phyloP scores from a whole-genome alignment of 2,329 filamentous ascomycete species.

The Fusarium mangiferae region DNA sequence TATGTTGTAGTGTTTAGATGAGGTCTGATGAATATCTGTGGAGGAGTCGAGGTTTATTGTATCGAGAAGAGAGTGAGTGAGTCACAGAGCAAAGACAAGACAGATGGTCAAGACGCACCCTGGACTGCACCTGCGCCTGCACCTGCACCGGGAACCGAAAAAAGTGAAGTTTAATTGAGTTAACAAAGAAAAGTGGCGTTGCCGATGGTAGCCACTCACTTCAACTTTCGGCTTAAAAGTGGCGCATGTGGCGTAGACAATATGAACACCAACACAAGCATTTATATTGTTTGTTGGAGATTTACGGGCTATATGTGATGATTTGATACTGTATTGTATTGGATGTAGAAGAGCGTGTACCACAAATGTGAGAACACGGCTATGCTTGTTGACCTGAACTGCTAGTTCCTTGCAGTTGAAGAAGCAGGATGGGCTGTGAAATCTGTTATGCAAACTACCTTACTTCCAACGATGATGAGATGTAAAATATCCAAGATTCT shows the following conservation, averaged over 20 bases:
- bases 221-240: not conserved
- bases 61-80: constrained; percentile 19
- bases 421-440: not conserved
- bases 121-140: not conserved
- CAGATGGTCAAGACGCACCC: constrained; percentile 16
- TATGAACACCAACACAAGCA: not conserved
- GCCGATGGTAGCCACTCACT: constrained; percentile 19
- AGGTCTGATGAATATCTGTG: not conserved
- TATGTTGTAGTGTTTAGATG: not conserved
- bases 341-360: not conserved
- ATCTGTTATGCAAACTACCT: fast-evolving
- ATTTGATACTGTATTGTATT: not conserved
- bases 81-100: constrained; percentile 36
- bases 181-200: constrained; percentile 30
- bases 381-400: not conserved
- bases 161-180: constrained; percentile 30
- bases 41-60: constrained; percentile 7
- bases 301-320: too few species aligned
- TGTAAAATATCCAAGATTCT: not conserved
- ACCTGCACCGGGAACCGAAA: not conserved
- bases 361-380: too few species aligned
- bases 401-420: fast-evolving
- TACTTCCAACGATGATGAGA: too few species aligned
- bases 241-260: constrained; percentile 21
- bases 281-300: not conserved